These are phyloP conservation scores for Zalaria sp. DNA, from an alignment of 2,329 filamentous ascomycete genomes.

Conservation along the genomic window DNA sequence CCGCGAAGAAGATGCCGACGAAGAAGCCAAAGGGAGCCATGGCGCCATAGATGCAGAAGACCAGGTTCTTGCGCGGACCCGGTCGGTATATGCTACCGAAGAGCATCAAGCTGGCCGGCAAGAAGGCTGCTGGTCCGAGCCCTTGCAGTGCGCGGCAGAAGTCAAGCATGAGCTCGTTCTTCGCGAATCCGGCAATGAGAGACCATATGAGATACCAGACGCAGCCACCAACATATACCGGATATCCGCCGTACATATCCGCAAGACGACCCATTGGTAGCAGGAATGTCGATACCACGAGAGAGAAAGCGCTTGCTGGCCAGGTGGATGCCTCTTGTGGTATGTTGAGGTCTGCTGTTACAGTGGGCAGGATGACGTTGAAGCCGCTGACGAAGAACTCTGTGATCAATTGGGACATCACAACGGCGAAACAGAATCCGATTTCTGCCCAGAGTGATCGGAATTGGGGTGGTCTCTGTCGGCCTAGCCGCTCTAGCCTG, in stretches of 20 bases:
- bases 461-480: constrained; percentile 46
- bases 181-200: constrained; percentile 17
- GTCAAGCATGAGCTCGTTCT: constrained; percentile 20
- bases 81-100: constrained; percentile 20
- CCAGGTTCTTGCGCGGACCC: constrained; percentile 21
- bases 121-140: constrained; percentile 20
- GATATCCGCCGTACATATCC: constrained; percentile 49
- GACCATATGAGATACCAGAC: constrained; percentile 25
- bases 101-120: constrained; percentile 18
- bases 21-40: constrained; percentile 43
- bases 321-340: constrained; percentile 47
- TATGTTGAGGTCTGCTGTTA: constrained; percentile 49
- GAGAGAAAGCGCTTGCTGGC: constrained; percentile 38
- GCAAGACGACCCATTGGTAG: constrained; percentile 30
- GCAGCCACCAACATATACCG: constrained; percentile 45
- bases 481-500: constrained; percentile 43
- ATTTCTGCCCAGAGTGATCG: constrained; percentile 39
- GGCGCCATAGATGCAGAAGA: constrained; percentile 32
- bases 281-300: constrained; percentile 33
- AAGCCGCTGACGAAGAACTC: constrained; percentile 73
- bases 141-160: constrained; percentile 21
- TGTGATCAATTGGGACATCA: constrained; percentile 19
- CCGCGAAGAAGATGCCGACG: constrained; percentile 50
- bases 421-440: constrained; percentile 43
- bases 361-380: constrained; percentile 49